Conservation (phyloP, 305 asterid genomes). For the Solanum hybrid region DNA sequence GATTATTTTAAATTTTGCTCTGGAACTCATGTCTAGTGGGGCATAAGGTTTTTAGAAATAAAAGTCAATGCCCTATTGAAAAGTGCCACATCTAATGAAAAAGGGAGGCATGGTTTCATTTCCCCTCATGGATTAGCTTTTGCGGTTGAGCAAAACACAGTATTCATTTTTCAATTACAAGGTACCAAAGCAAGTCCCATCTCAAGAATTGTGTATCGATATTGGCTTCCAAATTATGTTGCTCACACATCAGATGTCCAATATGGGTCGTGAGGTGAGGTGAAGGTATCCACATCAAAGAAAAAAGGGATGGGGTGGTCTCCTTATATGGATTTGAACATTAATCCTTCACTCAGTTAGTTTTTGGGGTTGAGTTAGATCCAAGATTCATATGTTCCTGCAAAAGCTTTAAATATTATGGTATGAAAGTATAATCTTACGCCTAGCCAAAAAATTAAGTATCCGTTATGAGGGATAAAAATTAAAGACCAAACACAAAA, state of each 20-base stretch:
- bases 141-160: not conserved
- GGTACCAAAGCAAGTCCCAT: not conserved
- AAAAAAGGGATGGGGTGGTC: not conserved
- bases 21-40: not conserved
- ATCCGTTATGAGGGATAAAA: too few relatives aligned
- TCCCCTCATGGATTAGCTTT: not conserved
- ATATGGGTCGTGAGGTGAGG: not conserved
- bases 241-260: not conserved
- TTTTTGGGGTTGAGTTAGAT: not conserved
- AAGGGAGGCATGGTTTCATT: not conserved
- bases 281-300: not conserved
- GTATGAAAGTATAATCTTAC: too few relatives aligned
- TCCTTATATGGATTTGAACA: not conserved
- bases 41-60: not conserved
- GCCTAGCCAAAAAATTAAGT: too few relatives aligned
- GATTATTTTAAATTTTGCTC: not conserved
- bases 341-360: too few relatives aligned
- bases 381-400: not conserved
- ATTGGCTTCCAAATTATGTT: too few relatives aligned
- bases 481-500: too few relatives aligned
- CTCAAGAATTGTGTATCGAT: not conserved
- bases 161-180: too few relatives aligned
- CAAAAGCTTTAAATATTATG: not conserved
- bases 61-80: too few relatives aligned
- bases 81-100: not conserved